A percentile compares a stretch with the other conserved stretches of the same genome.
Conservation (phyloP, 1,284 basidiomycete species). For the Ustilago xerochloae region DNA sequence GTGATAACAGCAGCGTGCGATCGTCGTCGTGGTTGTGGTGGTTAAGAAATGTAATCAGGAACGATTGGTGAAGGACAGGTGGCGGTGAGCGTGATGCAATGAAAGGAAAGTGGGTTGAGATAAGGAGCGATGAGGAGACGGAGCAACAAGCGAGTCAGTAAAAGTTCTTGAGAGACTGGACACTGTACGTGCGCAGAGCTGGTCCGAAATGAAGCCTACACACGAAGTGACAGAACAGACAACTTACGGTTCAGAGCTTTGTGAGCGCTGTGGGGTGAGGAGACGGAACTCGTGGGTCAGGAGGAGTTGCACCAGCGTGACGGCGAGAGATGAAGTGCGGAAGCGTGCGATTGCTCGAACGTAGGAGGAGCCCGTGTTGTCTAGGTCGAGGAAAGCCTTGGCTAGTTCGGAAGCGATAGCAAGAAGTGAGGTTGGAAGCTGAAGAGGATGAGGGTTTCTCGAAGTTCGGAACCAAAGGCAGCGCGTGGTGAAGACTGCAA, state of each 20-base stretch:
- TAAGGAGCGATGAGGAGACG: neutral
- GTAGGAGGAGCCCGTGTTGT: too few species aligned
- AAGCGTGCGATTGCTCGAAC: too few species aligned
- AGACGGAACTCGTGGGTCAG: neutral
- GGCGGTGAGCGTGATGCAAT: neutral
- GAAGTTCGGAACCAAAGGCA: too few species aligned
- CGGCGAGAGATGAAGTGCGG: too few species aligned
- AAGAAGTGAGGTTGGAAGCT: too few species aligned
- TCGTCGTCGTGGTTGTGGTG: neutral
- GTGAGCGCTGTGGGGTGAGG: neutral
- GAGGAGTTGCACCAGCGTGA: neutral
- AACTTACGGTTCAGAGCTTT: slow-evolving; percentile 3
- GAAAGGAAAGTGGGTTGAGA: slow-evolving; percentile 1
- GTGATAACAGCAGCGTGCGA: neutral
- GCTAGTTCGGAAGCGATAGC: too few species aligned
- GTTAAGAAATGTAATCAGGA: neutral
- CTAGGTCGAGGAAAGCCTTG: too few species aligned
- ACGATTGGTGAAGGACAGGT: neutral
- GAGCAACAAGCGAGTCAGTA: neutral
- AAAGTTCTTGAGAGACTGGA: neutral
- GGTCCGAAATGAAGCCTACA: slow-evolving; percentile 10
- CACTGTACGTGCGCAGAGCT: slow-evolving; percentile 1
- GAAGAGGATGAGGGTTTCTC: too few species aligned
- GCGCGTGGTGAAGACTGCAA: neutral
- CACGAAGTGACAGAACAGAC: neutral